Evolutionary conservation across 1,139 yeast genomes (phyloP).

Genomic region (Candida tunisiensis): DNA sequence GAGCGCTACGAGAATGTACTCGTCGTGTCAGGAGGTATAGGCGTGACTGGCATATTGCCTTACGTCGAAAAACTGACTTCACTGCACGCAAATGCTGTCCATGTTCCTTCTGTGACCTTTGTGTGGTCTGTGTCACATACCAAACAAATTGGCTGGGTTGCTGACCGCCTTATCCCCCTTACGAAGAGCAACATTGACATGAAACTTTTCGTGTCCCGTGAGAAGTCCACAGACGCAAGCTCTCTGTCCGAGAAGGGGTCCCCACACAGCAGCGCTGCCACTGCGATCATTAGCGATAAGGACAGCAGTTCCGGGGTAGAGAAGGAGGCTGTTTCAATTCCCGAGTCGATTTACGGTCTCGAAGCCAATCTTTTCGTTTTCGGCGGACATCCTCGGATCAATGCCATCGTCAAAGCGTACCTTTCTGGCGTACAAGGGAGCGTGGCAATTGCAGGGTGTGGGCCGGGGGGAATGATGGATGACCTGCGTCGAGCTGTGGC

Average conservation of each 20-base stretch:
- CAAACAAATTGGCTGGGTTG: conserved; percentile 14
- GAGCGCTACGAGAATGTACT: conserved; percentile 37
- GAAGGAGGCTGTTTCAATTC: too few species aligned
- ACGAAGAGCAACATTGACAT: conserved; percentile 10
- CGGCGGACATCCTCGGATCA: too few species aligned
- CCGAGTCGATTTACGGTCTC: too few species aligned
- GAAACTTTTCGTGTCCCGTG: conserved; percentile 7
- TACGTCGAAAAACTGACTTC: conserved; percentile 13
- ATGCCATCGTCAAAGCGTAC: too few species aligned
- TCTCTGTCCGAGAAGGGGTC: conserved; percentile 1
- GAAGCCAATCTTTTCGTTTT: too few species aligned
- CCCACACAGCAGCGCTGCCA: too few species aligned
- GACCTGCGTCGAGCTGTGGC: conserved; percentile 13
- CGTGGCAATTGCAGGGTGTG: conserved; percentile 20
- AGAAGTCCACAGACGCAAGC: too few species aligned
- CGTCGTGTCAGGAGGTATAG: conserved; percentile 57
- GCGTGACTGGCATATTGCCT: conserved; percentile 41
- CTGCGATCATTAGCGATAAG: too few species aligned
- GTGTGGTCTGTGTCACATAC: conserved; percentile 16
- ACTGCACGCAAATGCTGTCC: conserved; percentile 5
- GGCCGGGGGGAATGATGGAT: conserved; percentile 23
- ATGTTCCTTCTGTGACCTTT: conserved; percentile 9
- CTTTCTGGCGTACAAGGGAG: conserved; percentile 10
- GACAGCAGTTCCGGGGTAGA: too few species aligned
- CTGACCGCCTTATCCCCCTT: conserved; percentile 10